Base-by-base conservation (phyloP, 2,329 filamentous ascomycete genomes). In the Alternaria sp. region DNA sequence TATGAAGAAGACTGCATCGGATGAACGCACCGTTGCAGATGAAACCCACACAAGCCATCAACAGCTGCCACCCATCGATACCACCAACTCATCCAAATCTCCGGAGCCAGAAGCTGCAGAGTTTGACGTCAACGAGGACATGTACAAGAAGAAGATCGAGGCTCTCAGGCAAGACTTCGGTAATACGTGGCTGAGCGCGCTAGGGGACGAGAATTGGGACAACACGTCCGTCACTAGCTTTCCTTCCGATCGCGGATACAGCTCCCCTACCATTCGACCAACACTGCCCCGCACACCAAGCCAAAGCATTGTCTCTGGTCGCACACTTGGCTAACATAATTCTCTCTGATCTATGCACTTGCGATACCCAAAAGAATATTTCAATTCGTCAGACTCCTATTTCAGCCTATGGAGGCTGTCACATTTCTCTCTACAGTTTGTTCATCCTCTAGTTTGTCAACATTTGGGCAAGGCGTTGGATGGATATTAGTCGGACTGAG, bases 71-170 rank as follows among this genome's bases (percentile, higher is more conserved):
- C 72, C 71, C 9, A 67, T 78, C 34, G 73, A 78, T 44, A 78
- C 75, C 1, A 65, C 67, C 2, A 52, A 75, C 18, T 57, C 65
- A 12, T 55, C 61, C 54, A 73, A 70, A 49, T 57, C 63, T 6
- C 49, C 62, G 0, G 61, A 65, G 32, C 28, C 61, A 43, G 65
- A 67, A 14, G 61, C 62, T 61, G 49, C 63, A 54, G 85, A 90
- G 59, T 92, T 89, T 86, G 88, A 88, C 61, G 81, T 87, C 43
- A 87, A 87, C 59, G 90, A 91, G 54, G 92, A 95, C 71, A 82
- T 92, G 7, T 98, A 97, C 78, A 88, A 91, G 58, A 91, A 91
- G 76, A 95, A 95, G 78, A 90, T 98, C 55, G 93, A 97, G 78
- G 89, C 91, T 3, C 81, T 97, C 54, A 90, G 93, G 62, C 90